Conservation (phyloP, 140 eudicot species). For the Oenanthe javanica region DNA sequence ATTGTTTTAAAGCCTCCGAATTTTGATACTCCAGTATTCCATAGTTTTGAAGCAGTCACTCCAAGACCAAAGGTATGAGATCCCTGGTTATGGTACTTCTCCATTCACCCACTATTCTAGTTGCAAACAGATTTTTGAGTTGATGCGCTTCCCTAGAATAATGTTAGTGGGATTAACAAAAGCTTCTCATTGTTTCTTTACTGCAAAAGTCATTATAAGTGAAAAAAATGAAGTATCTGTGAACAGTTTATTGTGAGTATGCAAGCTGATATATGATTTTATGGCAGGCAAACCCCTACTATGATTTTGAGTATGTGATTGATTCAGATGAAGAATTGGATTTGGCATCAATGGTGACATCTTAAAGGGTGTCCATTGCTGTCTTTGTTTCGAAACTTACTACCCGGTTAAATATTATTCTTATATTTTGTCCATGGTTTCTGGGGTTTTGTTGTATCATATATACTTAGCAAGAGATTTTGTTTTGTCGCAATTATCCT, state of each 20-base stretch:
- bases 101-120: not conserved
- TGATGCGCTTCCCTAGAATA: not conserved
- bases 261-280: conserved; percentile 3
- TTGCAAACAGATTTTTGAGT: not conserved
- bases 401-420: not conserved
- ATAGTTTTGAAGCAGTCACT: conserved; percentile 71
- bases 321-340: conserved; percentile 97
- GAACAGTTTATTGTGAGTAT: not conserved
- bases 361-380: conserved; percentile 20
- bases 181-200: not conserved
- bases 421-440: not conserved
- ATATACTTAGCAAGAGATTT: not conserved
- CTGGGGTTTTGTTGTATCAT: not conserved
- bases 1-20: conserved; percentile 66
- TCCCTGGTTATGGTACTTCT: not conserved
- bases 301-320: conserved; percentile 70
- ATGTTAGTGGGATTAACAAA: not conserved
- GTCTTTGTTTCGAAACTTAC: not conserved
- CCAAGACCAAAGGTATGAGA: conserved; percentile 82
- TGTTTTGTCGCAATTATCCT: not conserved
- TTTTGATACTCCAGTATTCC: conserved; percentile 68
- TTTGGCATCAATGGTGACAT: conserved; percentile 52
- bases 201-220: not conserved
- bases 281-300: conserved; percentile 77
- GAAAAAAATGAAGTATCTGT: not conserved